phyloP scores from a whole-genome alignment of 2,329 filamentous ascomycete species.

The Cryphonectria radicalis region DNA sequence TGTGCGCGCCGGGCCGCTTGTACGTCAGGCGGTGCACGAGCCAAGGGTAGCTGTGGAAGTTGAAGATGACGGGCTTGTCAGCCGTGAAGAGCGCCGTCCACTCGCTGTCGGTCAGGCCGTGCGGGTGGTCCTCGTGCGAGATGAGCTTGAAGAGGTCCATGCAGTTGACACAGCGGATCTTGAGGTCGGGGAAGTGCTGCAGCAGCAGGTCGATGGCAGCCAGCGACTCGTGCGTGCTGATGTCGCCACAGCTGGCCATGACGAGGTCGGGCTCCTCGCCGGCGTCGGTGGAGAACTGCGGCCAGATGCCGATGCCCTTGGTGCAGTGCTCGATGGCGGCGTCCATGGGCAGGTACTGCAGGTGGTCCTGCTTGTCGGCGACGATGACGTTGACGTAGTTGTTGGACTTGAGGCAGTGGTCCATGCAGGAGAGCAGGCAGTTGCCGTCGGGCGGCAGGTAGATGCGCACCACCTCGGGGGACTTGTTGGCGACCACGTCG shows the following conservation, averaged over 20 bases:
- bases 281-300: slow-evolving; percentile 73
- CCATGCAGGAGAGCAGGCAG: slow-evolving; percentile 74
- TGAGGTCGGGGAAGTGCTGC: slow-evolving; percentile 71
- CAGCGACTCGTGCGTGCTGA: slow-evolving; percentile 73
- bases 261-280: slow-evolving; percentile 72
- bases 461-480: slow-evolving; percentile 77
- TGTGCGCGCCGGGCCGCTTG: slow-evolving; percentile 67
- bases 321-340: slow-evolving; percentile 75
- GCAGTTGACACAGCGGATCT: slow-evolving; percentile 79
- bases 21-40: slow-evolving; percentile 78
- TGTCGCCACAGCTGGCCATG: slow-evolving; percentile 77
- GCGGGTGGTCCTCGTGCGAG: slow-evolving; percentile 69
- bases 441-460: slow-evolving; percentile 83
- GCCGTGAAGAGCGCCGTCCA: slow-evolving; percentile 73
- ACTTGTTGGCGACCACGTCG: slow-evolving; percentile 79
- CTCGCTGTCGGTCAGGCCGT: slow-evolving; percentile 69
- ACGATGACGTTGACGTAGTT: slow-evolving; percentile 86
- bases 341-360: slow-evolving; percentile 77
- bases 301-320: slow-evolving; percentile 79
- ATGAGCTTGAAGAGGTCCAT: slow-evolving; percentile 83
- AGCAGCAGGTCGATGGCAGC: slow-evolving; percentile 76
- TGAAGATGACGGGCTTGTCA: slow-evolving; percentile 76
- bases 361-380: slow-evolving; percentile 78
- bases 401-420: slow-evolving; percentile 72
- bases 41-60: slow-evolving; percentile 85